A percentile compares a stretch with the other conserved stretches of the same genome.
phyloP scores from a whole-genome alignment of 176 grass and related monocot species.

The Calamus simplicifolius region DNA sequence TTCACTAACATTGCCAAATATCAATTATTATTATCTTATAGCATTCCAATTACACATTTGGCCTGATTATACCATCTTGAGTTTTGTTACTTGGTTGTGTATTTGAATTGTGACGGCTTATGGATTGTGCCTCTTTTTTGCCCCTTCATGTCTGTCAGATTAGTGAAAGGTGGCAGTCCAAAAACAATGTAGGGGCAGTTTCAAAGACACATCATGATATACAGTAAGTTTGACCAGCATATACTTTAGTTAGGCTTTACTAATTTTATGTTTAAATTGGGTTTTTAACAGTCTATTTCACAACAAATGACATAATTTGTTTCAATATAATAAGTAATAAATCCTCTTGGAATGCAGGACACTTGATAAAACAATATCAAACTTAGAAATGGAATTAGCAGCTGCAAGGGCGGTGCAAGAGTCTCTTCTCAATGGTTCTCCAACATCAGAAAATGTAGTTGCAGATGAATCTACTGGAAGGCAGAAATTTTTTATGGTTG shows the following conservation, averaged over 20 bases:
- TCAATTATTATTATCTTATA: too few species aligned
- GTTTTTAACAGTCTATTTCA: not conserved
- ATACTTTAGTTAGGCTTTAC: not conserved
- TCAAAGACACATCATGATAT: slow-evolving; percentile 51
- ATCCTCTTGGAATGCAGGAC: slow-evolving; percentile 31
- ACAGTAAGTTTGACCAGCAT: slow-evolving; percentile 39
- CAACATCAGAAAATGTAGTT: slow-evolving; percentile 21
- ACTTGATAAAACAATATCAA: slow-evolving; percentile 82
- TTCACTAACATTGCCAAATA: too few species aligned
- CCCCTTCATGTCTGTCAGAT: slow-evolving; percentile 19
- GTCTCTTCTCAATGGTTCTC: slow-evolving; percentile 40
- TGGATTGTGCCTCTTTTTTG: too few species aligned
- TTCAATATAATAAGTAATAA: not conserved
- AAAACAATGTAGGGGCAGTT: slow-evolving; percentile 34
- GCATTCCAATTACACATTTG: too few species aligned
- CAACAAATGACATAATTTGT: not conserved
- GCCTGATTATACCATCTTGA: too few species aligned
- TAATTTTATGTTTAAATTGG: not conserved
- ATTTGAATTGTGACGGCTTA: too few species aligned
- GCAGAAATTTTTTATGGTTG: slow-evolving; percentile 69
- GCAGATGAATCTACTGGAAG: slow-evolving; percentile 19
- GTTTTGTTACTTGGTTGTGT: too few species aligned
- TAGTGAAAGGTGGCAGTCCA: slow-evolving; percentile 15
- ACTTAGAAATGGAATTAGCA: slow-evolving; percentile 76
- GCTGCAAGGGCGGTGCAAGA: slow-evolving; percentile 64